These are phyloP conservation scores for Acanthamoeba culbertsoni DNA, from an alignment of 208 protist species.

Conservation along the genomic window DNA sequence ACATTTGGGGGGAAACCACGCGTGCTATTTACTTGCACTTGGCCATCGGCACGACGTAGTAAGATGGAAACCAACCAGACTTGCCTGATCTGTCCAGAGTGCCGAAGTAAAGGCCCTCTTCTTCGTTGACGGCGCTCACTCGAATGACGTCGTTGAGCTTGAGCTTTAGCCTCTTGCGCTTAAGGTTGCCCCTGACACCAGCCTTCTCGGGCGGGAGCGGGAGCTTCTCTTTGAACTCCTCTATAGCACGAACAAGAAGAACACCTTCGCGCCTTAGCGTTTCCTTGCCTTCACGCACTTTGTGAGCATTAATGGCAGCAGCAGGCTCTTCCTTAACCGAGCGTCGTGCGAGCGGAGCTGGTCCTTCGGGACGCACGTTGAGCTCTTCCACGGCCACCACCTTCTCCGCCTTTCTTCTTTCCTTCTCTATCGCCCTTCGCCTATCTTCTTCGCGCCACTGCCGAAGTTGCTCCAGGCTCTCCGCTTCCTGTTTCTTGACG, in stretches of 20 bases:
- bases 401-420: not conserved
- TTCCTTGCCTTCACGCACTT: not conserved
- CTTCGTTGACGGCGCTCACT: not conserved
- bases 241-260: not conserved
- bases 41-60: not conserved
- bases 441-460: not conserved
- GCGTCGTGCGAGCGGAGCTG: not conserved
- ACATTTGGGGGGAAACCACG: too few relatives aligned
- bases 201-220: not conserved
- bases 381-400: not conserved
- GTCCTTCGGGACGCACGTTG: not conserved
- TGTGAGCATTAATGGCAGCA: not conserved
- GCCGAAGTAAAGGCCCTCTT: not conserved
- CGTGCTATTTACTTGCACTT: too few relatives aligned
- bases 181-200: not conserved
- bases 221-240: not conserved
- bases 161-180: not conserved
- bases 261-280: not conserved
- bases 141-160: conserved; percentile 28
- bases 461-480: not conserved
- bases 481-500: not conserved
- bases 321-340: not conserved
- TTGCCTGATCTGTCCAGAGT: not conserved
- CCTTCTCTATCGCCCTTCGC: not conserved
- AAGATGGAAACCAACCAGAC: not conserved